These are phyloP conservation scores for Austroboletus eburneus DNA, from an alignment of 768 basidiomycete genomes.

Conservation along the genomic window DNA sequence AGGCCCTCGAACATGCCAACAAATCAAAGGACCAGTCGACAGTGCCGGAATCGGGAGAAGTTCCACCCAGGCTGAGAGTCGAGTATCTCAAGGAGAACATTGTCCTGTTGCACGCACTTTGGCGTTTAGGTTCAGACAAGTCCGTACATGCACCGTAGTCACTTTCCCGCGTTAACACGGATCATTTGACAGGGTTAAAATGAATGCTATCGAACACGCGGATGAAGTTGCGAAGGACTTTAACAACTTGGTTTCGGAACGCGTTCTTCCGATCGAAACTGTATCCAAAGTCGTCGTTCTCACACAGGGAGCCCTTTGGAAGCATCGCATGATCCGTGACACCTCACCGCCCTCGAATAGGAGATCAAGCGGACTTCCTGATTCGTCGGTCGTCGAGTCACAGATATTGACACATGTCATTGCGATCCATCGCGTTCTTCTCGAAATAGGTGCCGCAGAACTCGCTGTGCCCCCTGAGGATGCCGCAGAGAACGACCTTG, in stretches of 20 bases:
- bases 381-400: conserved; percentile 49
- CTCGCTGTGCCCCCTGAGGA: conserved; percentile 55
- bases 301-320: conserved; percentile 80
- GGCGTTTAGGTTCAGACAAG: conserved; percentile 56
- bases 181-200: conserved; percentile 25
- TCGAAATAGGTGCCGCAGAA: conserved; percentile 63
- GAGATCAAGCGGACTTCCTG: conserved; percentile 19
- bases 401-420: conserved; percentile 66
- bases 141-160: conserved; percentile 31
- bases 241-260: conserved; percentile 55
- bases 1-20: conserved; percentile 57
- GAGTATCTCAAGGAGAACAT: conserved; percentile 70
- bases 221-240: conserved; percentile 54
- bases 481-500: conserved; percentile 54
- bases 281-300: conserved; percentile 73
- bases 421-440: conserved; percentile 55
- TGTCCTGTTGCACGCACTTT: conserved; percentile 73
- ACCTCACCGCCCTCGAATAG: conserved; percentile 29
- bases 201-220: conserved; percentile 48
- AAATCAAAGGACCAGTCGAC: conserved; percentile 38
- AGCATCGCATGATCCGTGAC: conserved; percentile 70
- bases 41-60: conserved; percentile 28
- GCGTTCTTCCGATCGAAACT: conserved; percentile 68
- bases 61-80: conserved; percentile 49
- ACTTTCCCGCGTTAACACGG: conserved; percentile 3